Percentiles rank a stretch among this genome's conserved stretches.
phyloP scores from a whole-genome alignment of 139 green algal species.

The Deuterostichococcus epilithicus region DNA sequence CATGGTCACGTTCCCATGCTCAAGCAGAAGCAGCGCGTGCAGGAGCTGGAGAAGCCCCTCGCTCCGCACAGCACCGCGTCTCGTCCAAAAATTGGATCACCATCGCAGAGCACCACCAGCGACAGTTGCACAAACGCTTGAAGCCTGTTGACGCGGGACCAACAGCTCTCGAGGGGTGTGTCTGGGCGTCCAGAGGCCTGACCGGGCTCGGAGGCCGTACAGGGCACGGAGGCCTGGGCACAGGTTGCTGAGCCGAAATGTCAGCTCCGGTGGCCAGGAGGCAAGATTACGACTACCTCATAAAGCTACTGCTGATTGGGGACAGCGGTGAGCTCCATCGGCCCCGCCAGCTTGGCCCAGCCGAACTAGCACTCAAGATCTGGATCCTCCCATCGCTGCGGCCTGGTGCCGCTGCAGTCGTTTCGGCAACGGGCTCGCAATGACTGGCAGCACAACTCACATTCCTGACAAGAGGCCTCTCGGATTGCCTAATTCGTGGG shows the following conservation, averaged over 20 bases:
- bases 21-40: too few relatives aligned
- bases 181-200: too few relatives aligned
- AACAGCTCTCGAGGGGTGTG: too few relatives aligned
- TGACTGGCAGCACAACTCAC: not conserved
- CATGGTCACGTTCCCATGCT: too few relatives aligned
- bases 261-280: not conserved
- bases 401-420: not conserved
- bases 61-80: too few relatives aligned
- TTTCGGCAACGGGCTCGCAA: not conserved
- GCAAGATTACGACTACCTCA: conserved; percentile 87
- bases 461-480: not conserved
- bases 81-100: too few relatives aligned
- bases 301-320: conserved; percentile 96
- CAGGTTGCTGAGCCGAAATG: not conserved
- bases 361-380: too few relatives aligned
- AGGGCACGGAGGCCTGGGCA: not conserved
- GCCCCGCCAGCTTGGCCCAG: too few relatives aligned
- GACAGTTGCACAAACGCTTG: too few relatives aligned
- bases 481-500: not conserved
- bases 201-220: not conserved
- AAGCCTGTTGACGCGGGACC: too few relatives aligned
- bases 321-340: conserved; percentile 90
- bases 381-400: conserved; percentile 3
- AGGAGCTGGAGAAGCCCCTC: too few relatives aligned
- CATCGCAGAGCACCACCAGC: too few relatives aligned